Percentiles rank a stretch among this genome's conserved stretches.
Conservation (phyloP, 2,329 filamentous ascomycete species). For the Beauveria bassiana region DNA sequence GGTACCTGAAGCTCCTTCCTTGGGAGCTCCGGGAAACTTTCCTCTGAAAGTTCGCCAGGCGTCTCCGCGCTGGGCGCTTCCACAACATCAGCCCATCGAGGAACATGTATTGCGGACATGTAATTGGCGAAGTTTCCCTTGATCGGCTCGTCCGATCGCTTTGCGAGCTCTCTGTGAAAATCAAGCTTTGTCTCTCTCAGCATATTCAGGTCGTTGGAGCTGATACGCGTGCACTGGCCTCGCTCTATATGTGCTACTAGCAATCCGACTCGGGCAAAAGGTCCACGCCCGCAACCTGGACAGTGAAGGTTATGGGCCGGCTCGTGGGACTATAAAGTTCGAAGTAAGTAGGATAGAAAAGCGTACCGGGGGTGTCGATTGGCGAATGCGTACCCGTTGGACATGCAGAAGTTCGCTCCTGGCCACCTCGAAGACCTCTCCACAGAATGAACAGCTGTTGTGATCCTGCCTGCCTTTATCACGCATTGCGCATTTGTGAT, state of each 20-base stretch:
- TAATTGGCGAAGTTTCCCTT: conserved; percentile 22
- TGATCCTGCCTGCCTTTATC: conserved; percentile 18
- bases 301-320: conserved; percentile 35
- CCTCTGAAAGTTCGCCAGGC: not conserved
- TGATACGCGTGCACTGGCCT: conserved; percentile 31
- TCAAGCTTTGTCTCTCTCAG: conserved; percentile 29
- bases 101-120: conserved; percentile 14
- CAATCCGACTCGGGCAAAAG: conserved; percentile 28
- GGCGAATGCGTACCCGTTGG: conserved; percentile 23
- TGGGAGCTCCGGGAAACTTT: not conserved
- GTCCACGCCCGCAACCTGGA: conserved; percentile 34
- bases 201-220: conserved; percentile 22
- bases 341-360: not conserved
- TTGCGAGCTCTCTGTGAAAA: conserved; percentile 25
- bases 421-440: conserved; percentile 27
- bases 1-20: not conserved
- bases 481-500: conserved; percentile 25
- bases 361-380: not conserved
- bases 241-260: conserved; percentile 41
- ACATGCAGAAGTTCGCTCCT: conserved; percentile 27
- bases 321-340: conserved; percentile 28
- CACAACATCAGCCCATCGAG: not conserved
- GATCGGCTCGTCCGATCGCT: conserved; percentile 19
- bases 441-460: conserved; percentile 32
- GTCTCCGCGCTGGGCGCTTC: not conserved